Base-by-base conservation (phyloP, 345 rosid genomes). In the Populus deltoides region DNA sequence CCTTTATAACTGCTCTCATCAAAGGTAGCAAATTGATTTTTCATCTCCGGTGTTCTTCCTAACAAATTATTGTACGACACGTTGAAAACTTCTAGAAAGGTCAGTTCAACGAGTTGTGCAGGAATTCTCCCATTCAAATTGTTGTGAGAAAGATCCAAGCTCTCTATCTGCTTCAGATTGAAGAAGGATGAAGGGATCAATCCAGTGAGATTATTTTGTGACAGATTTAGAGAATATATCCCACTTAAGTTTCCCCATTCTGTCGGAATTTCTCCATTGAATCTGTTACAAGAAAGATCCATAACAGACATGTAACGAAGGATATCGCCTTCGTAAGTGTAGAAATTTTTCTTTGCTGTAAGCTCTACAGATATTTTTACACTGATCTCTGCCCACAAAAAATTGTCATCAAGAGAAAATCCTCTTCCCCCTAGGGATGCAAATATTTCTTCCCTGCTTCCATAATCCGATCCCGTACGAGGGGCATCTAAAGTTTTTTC, bases 41-140 rank as follows among this genome's bases (percentile, higher is more conserved):
- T 66, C 15, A 15, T 61, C 4, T 53, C 39, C 0, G 67, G 85
- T 20, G 71, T 75, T 22, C 3, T 77, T 3, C 89, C 86, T 0
- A 83, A 79, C 3, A 86, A 27, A 69, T 83, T 88, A 53, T 88
- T 88, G 83, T 83, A 43, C 0, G 88, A 81, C 0, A 80, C 89
- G 24, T 71, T 81, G 67, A 85, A 85, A 16, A 78, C 38, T 15
- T 1, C 75, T 55, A 83, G 15, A 22, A 2, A 15, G 15, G 75
- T 7, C 22, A 85, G 51, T 59, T 80, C 55, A 2, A 41, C 17
- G 17, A 89, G 68, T 1, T 76, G n/a, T 0, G 77, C 49, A 53
- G 89, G 85, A 15, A 88, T 80, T 17, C 39, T 4, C 1, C 84
- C 85, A 0, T 5, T 20, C 73, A 86, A 83, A 33, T 68, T 39